Evolutionary conservation across 805 yeast species (phyloP), one percentile per base, ranked within the genome.

Genomic region (Candida cerambycidarum): DNA sequence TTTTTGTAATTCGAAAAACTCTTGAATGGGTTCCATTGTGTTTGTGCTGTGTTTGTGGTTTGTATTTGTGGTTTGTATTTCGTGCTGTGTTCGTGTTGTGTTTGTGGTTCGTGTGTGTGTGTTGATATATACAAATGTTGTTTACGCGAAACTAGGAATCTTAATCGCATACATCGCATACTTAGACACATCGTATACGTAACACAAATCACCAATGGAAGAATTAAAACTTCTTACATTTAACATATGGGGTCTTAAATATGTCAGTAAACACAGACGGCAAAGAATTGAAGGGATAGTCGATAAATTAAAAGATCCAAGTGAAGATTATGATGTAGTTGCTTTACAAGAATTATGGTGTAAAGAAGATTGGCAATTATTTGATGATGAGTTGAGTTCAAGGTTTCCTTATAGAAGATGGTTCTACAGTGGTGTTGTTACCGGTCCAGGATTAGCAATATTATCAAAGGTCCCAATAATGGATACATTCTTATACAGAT

Each of bases 271-370:
- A 55, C 64, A 64, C 46, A 69, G 99, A 23, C 61, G 65, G 27
- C 74, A 73, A 49, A 72, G 99, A 29, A 68, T 93, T 24, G 60
- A 54, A 12, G 95, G 89, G 1, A 85, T 93, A 24, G 96, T 95
- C 0, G 75, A 80, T 35, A 65, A 75, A 41, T 61, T 92, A 3
- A 42, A 46, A 2, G 66, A 70, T 12, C 48, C 48, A 7, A 37
- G 46, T n/a, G 64, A 60, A 9, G 65, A 72, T 14, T 89, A 85
- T 62, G 97, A 93, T 62, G 75, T 93, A 10, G 78, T 93, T 5
- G 97, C 97, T 1, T 68, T 93, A n/a, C 99, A 93, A 61, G 99
- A 93, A 58, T 75, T 93, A 10, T 93, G 99, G 99, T 83, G 83
- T 30, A 75, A 80, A 48, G 80, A 76, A 36, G 99, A 93, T 61